A percentile compares a stretch with the other conserved stretches of the same genome.
Conservation (phyloP, 257 asterid genomes). For the Nicotiana undulata region DNA sequence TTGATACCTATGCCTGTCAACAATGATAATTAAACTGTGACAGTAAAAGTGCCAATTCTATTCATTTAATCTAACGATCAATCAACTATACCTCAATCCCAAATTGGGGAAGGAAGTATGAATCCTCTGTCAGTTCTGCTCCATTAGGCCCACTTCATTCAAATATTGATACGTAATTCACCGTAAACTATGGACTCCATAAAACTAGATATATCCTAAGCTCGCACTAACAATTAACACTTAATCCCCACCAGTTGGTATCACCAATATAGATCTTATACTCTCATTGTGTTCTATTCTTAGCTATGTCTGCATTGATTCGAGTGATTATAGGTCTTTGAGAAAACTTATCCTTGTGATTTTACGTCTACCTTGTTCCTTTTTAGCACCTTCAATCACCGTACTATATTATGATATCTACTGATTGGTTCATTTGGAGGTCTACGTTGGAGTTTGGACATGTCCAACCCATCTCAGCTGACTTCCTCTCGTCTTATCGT, state of each 20-base stretch:
- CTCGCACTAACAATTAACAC: not conserved
- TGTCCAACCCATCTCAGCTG: not conserved
- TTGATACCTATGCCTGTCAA: not conserved
- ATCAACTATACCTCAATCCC: not conserved
- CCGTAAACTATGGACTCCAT: not conserved
- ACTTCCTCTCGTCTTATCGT: not conserved
- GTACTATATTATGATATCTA: not conserved
- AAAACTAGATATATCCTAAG: not conserved
- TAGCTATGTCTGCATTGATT: not conserved
- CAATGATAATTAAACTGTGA: no score
- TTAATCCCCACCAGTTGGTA: not conserved
- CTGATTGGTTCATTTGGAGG: not conserved
- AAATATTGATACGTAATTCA: not conserved
- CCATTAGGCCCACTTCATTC: not conserved
- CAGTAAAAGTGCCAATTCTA: no score
- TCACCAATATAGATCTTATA: not conserved
- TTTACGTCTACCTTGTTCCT: not conserved
- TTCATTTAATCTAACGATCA: no score
- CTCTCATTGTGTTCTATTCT: not conserved
- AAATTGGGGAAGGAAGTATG: not conserved
- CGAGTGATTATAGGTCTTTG: not conserved
- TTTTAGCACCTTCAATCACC: not conserved
- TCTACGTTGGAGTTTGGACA: not conserved
- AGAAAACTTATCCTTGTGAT: not conserved
- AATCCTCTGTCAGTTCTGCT: not conserved